Base-by-base conservation (phyloP, 2,329 filamentous ascomycete species). In the Pochonia chlamydosporia region DNA sequence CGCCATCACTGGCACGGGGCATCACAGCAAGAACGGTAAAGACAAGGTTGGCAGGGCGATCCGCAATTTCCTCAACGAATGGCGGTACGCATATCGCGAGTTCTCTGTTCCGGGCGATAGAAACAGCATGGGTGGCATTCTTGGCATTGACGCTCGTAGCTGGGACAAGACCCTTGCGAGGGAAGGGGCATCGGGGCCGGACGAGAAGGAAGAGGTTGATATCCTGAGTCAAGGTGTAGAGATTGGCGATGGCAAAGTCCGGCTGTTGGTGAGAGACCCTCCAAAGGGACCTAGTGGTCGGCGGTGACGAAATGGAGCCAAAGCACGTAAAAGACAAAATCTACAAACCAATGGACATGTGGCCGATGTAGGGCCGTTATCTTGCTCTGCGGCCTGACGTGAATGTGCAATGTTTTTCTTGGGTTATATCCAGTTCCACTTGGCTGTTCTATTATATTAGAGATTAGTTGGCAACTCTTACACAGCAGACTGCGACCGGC, bases 11-110 rank as follows among this genome's bases (percentile, higher is more conserved):
- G 93, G 93, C 39, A 97, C 92, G 1, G 93, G 92, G 3, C 91
- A 97, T 61, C 93, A 99, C 69, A 95, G 89, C 65, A 97, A 97
- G 74, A 96, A 96, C 62, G 92, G 93, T 59, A 97, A 97, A 66
- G 93, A 99, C 68, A 99, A 99, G 70, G 89, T 99, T 30, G 92
- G 92, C 62, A 96, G 95, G 69, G 90, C 91, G 2, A 84, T 97
- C 52, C 85, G 93, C 46, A 82, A 80, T 55, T 97, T 95, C 70
- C 73, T 99, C 47, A 95, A 92, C 62, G 92, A 97, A 64, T 96
- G 91, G 90, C 82, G 89, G 52, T 99, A 96, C 63, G 87, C 89
- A 0, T 99, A 92, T 69, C 85, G 92, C 46, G 93, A 99, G 68
- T 99, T 99, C 67, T 93, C 87, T 31, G 91, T 96, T 9, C 90